Evolutionary conservation across 495 filamentous ascomycete genomes (phyloP), one percentile per base, ranked within the genome.

Genomic region (Lindgomyces ingoldianus): DNA sequence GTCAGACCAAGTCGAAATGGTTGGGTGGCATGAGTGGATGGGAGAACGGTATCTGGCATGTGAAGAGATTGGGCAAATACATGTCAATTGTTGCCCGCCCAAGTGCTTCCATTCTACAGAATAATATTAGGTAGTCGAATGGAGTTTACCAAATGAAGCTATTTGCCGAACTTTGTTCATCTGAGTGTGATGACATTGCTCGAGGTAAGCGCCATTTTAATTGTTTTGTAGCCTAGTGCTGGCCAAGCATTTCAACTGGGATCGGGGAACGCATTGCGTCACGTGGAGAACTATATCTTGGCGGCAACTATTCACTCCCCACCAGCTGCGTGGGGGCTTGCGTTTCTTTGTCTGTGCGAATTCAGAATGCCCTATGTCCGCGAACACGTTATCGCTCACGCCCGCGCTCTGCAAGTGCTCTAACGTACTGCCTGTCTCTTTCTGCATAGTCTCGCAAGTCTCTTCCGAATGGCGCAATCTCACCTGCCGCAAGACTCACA

Each of bases 391-490:
- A 41, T 57, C 2, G 21, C n/a, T 33, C 22, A 9, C 12, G 19
- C 45, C 9, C 41, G 25, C 8, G 4, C 45, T 24, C 19, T 11
- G 42, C 41, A 47, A 21, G 39, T 24, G 39, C n/a, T 9, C 27
- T 39, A n/a, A n/a, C n/a, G n/a, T n/a, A n/a, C n/a, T 47, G 55
- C 24, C 6, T 16, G 41, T 24, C 11, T 39, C 27, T 41, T 22
- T 1, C 45, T 44, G 36, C 29, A 42, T 30, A 16, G 36, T 22
- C 21, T 27, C 16, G 16, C 47, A 52, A 44, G 47, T 30, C 25
- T 55, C 25, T 24, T 46, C 9, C 24, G 36, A 52, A 61, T 61
- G 56, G 56, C 44, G 56, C 56, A 33, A 62, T 62, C 49, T 56
- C 60, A 64, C 51, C 51, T n/a, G n/a, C n/a, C n/a, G n/a, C n/a